Evolutionary conservation across 2,329 filamentous ascomycete genomes (phyloP), one percentile per base, ranked within the genome.

Genomic region (Amylocarpus encephaloides): DNA sequence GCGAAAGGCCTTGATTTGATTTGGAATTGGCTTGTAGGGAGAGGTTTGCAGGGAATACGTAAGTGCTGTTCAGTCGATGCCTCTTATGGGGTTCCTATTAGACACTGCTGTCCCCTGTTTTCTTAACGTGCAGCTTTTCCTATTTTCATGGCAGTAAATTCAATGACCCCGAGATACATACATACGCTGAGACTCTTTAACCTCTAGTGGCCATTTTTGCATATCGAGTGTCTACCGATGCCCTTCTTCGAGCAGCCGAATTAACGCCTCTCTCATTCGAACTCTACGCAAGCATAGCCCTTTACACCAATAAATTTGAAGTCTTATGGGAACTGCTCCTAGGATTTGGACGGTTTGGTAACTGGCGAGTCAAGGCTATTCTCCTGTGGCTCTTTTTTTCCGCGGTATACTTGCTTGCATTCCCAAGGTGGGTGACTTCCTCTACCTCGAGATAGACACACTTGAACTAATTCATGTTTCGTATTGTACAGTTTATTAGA

Each of bases 11-110:
- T 57, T 30, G 55, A 55, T 42, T 32, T 55, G 3, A 44, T 50
- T 9, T 57, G 55, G 55, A 57, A 57, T 30, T 51, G 36, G 50
- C 15, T 55, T 11, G 48, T 55, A 15, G 55, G 55, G 15, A 44
- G 55, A 26, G 52, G 49, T 22, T 19, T 57, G 3, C 55, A 57
- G 22, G 42, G 29, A 16, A n/a, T 53, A 26, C 7, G 22, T 26
- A 7, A 26, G 22, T 26, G 4, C 7, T 26, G 4, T 4, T 26
- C 7, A 7, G 22, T 7, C 4, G 22, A 4, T 26, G 4, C 7
- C 22, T 26, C 22, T 4, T 26, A n/a, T n/a, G n/a, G n/a, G n/a
- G n/a, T n/a, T n/a, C n/a, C n/a, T n/a, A n/a, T n/a, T n/a, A n/a
- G n/a, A n/a, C n/a, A n/a, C n/a, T n/a, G n/a, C n/a, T n/a, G n/a